These are phyloP conservation scores for Endogone sp. DNA, from an alignment of 192 early-diverging fungal species.

Conservation along the genomic window DNA sequence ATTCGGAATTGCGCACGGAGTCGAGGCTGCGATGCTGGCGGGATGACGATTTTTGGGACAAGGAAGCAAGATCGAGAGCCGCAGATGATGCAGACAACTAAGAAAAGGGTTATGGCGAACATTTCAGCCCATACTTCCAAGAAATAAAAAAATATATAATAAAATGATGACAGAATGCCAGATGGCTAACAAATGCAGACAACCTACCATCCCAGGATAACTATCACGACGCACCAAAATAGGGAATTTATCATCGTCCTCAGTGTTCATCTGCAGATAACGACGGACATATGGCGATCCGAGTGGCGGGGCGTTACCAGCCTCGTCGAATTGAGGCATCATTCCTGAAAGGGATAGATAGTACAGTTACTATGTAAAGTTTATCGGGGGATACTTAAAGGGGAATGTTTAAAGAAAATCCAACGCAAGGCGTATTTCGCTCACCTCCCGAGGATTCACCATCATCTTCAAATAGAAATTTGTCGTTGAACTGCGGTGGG, in stretches of 20 bases:
- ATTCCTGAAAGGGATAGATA: constrained; percentile 19
- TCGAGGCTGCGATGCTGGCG: constrained; percentile 40
- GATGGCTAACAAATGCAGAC: neutral
- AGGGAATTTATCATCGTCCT: constrained; percentile 39
- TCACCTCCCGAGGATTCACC: constrained; percentile 15
- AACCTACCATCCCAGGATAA: neutral
- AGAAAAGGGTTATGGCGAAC: neutral
- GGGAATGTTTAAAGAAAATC: constrained; percentile 27
- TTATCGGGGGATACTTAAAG: too few species aligned
- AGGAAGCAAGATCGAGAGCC: constrained; percentile 37
- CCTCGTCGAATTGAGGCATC: constrained; percentile 30
- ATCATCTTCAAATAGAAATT: constrained; percentile 44
- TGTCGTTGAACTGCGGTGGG: constrained; percentile 36
- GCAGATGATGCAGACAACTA: constrained; percentile 41
- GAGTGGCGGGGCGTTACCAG: constrained; percentile 21
- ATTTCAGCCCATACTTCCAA: neutral
- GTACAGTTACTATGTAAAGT: too few species aligned
- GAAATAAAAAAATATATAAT: neutral
- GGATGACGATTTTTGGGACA: constrained; percentile 28
- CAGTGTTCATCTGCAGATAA: constrained; percentile 35
- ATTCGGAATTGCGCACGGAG: constrained; percentile 36
- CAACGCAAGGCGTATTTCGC: constrained; percentile 6
- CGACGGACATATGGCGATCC: constrained; percentile 31
- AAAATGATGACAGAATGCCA: neutral
- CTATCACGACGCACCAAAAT: constrained; percentile 28